Conservation (phyloP, 1,284 basidiomycete genomes). For the Cutaneotrichosporon sp. region DNA sequence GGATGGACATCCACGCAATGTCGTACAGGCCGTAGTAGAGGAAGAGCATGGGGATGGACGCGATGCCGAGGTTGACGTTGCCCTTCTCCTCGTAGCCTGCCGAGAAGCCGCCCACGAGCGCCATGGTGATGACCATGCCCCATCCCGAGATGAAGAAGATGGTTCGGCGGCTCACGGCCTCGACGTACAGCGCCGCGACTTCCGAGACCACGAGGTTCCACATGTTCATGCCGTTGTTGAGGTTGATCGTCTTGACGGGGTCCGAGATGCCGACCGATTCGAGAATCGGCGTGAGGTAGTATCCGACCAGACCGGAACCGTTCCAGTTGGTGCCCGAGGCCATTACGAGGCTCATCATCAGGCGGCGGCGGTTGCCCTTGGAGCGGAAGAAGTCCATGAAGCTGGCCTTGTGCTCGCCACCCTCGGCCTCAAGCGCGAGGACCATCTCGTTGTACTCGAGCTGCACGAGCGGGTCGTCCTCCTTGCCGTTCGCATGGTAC, state of each 20-base stretch:
- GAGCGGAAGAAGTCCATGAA: slow-evolving; percentile 41
- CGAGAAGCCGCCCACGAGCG: slow-evolving; percentile 9
- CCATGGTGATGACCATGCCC: slow-evolving; percentile 18
- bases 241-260: slow-evolving; percentile 30
- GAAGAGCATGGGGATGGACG: slow-evolving; percentile 19
- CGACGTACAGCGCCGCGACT: slow-evolving; percentile 13
- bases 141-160: slow-evolving; percentile 20
- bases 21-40: slow-evolving; percentile 29
- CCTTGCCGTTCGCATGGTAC: slow-evolving; percentile 60
- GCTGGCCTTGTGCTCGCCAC: slow-evolving; percentile 35
- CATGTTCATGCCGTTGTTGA: slow-evolving; percentile 31
- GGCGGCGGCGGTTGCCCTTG: slow-evolving; percentile 54
- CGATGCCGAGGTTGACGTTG: slow-evolving; percentile 14
- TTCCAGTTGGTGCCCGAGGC: slow-evolving; percentile 23
- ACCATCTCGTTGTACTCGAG: slow-evolving; percentile 50
- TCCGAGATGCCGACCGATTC: slow-evolving; percentile 12
- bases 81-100: slow-evolving; percentile 14
- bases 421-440: slow-evolving; percentile 45
- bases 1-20: slow-evolving; percentile 20
- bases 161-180: slow-evolving; percentile 9
- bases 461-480: slow-evolving; percentile 35
- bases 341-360: slow-evolving; percentile 28
- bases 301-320: slow-evolving; percentile 35
- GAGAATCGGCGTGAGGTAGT: slow-evolving; percentile 33
- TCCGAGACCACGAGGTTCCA: slow-evolving; percentile 29